Evolutionary conservation across 495 filamentous ascomycete species (phyloP), one percentile per base, ranked within the genome.

Genomic region (Aspergillus homomorphus): DNA sequence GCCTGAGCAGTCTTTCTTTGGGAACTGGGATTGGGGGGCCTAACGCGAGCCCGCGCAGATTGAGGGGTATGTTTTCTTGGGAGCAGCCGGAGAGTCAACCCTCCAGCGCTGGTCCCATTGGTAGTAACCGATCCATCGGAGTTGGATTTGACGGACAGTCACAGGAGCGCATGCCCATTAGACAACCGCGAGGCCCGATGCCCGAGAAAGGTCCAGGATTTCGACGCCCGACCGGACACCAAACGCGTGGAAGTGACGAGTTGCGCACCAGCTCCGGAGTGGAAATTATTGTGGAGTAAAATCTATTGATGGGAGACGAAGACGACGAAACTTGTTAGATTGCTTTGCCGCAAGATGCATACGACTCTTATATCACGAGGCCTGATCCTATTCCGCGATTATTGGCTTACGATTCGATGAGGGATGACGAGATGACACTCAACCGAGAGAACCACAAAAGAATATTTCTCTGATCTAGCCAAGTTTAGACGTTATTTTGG

Each of bases 161-260:
- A 53, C 84, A 86, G 59, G 87, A 86, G 68, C 77, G 83, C 61
- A 82, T 86, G 58, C 89, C 90, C 50, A 84, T 92, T 61, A 81
- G 92, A 60, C 91, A 96, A 71, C 91, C 92, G 50, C 84, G 88
- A 64, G 90, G 90, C 41, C 91, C 92, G 28, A 76, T 82, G 48
- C 80, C 80, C 42, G 92, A 96, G 60, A 91, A 92, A 75, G 84
- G 83, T 45, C 73, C 84, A 56, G 90, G 89, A 16, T 96, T 95
- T 66, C 79, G 80, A 62, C 84, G 90, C 59, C 82, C 87, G 62
- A 92, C 91, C 70, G 91, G 91, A 60, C 92, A 96, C 71, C 83
- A 86, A 66, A 80, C 86, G 51, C 84, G 89, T 53, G 86, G 89
- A 58, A 94, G 90, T 73, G 92, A 92, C 80, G 87, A 89, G 66